A percentile compares a stretch with the other conserved stretches of the same genome.
Conservation (phyloP, 2,329 filamentous ascomycete genomes). For the Bisporella sp. region DNA sequence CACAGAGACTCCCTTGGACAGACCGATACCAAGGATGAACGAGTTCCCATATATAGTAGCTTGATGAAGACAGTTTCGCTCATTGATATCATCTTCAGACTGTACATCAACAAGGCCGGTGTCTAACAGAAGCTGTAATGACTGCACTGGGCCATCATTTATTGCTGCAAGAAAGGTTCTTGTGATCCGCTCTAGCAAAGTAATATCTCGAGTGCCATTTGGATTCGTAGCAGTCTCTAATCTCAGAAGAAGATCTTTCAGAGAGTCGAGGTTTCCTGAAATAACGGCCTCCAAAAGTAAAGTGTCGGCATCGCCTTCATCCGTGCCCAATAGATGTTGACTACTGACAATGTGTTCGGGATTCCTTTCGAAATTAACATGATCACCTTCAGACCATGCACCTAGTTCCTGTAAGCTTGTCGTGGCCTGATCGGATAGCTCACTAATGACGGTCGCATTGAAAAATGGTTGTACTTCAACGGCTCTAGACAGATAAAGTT, state of each 20-base stretch:
- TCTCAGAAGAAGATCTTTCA: conserved; percentile 75
- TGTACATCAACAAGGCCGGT: conserved; percentile 83
- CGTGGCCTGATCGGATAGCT: conserved; percentile 92
- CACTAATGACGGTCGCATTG: conserved; percentile 94
- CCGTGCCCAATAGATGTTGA: conserved; percentile 62
- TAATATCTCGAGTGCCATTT: conserved; percentile 49
- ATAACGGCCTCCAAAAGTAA: conserved; percentile 83
- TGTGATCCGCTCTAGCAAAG: conserved; percentile 69
- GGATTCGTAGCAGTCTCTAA: conserved; percentile 51
- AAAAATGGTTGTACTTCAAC: conserved; percentile 98
- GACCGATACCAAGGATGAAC: conserved; percentile 68
- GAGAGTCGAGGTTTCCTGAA: conserved; percentile 66
- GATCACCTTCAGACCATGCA: conserved; percentile 94
- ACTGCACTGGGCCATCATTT: conserved; percentile 72
- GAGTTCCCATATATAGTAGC: conserved; percentile 88
- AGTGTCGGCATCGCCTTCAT: conserved; percentile 84
- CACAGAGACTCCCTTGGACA: conserved; percentile 70
- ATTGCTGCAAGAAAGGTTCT: conserved; percentile 86
- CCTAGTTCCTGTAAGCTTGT: conserved; percentile 93
- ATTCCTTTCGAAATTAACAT: conserved; percentile 67
- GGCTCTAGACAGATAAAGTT: conserved; percentile 89
- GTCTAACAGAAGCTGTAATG: conserved; percentile 68
- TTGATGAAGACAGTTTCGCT: conserved; percentile 92
- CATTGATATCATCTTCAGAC: conserved; percentile 95
- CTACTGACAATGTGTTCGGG: conserved; percentile 59